Conservation (phyloP, 2,329 filamentous ascomycete species). For the Myriangium duriaei region DNA sequence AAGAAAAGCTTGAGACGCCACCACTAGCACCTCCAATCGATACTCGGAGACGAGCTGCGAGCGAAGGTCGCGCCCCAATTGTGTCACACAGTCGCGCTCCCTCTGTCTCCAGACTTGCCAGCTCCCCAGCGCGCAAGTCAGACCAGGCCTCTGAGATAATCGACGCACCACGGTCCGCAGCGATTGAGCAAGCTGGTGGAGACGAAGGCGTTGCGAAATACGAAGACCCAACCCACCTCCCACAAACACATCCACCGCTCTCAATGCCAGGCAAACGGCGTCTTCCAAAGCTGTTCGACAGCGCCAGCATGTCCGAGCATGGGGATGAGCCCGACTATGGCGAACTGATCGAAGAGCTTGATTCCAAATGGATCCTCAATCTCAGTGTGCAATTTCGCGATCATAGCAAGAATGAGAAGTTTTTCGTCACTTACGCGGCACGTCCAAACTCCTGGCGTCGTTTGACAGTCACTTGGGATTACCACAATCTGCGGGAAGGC, state of each 20-base stretch:
- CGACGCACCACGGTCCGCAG: background rate
- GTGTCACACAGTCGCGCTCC: slow-evolving; percentile 5
- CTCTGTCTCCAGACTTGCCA: background rate
- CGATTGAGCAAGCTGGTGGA: slow-evolving; percentile 4
- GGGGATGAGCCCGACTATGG: too few species aligned
- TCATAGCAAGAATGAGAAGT: slow-evolving; percentile 85
- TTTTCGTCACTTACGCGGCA: slow-evolving; percentile 91
- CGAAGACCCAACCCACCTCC: slow-evolving; percentile 15
- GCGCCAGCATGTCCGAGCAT: too few species aligned
- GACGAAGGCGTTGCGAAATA: slow-evolving; percentile 2
- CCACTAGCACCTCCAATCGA: slow-evolving; percentile 5
- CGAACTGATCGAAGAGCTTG: slow-evolving; percentile 66
- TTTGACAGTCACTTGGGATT: slow-evolving; percentile 89
- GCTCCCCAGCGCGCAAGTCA: background rate
- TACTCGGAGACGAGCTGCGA: slow-evolving; percentile 3
- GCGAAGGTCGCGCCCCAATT: slow-evolving; percentile 1
- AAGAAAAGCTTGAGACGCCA: slow-evolving; percentile 6
- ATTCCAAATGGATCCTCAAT: slow-evolving; percentile 87
- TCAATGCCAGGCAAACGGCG: background rate
- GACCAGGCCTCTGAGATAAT: too few species aligned
- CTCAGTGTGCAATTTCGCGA: slow-evolving; percentile 97
- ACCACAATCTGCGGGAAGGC: slow-evolving; percentile 62
- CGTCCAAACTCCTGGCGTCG: slow-evolving; percentile 67
- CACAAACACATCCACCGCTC: slow-evolving; percentile 9
- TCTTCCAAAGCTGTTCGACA: slow-evolving; percentile 19